A percentile compares a stretch with the other conserved stretches of the same genome.
Evolutionary conservation across 768 basidiomycete species (phyloP).

Genomic region (Pleurotus pulmonarius): DNA sequence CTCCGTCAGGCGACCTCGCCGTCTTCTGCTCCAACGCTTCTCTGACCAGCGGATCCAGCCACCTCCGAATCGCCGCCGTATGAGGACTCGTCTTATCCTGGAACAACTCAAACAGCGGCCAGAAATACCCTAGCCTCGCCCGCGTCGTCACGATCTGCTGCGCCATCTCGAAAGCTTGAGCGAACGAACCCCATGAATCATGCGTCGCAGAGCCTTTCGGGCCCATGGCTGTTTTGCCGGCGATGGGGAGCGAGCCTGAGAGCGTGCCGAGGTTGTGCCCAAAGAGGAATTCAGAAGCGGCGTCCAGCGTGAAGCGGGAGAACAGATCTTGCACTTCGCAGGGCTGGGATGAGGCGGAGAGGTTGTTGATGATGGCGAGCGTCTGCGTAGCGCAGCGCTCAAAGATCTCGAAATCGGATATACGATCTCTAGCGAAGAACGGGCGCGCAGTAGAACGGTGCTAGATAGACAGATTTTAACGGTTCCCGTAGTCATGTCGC

Average conservation of each 20-base stretch:
- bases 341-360: slow-evolving; percentile 33
- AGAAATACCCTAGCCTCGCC: slow-evolving; percentile 49
- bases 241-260: slow-evolving; percentile 46
- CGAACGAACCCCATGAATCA: slow-evolving; percentile 61
- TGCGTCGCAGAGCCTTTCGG: slow-evolving; percentile 59
- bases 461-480: slow-evolving; percentile 24
- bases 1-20: slow-evolving; percentile 13
- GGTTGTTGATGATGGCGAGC: slow-evolving; percentile 41
- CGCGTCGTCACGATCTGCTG: slow-evolving; percentile 50
- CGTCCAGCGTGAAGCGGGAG: slow-evolving; percentile 64
- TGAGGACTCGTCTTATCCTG: slow-evolving; percentile 47
- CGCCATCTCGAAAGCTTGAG: slow-evolving; percentile 53
- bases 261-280: slow-evolving; percentile 62
- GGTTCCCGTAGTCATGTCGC: neutral
- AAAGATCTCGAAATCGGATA: slow-evolving; percentile 67
- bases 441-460: slow-evolving; percentile 67
- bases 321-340: slow-evolving; percentile 69
- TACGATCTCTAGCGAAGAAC: slow-evolving; percentile 71
- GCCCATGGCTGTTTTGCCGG: slow-evolving; percentile 41
- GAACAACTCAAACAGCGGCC: slow-evolving; percentile 61
- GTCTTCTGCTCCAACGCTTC: slow-evolving; percentile 46
- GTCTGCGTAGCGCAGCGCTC: slow-evolving; percentile 50
- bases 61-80: slow-evolving; percentile 47
- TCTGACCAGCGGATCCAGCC: slow-evolving; percentile 63
- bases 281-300: slow-evolving; percentile 72